Evolutionary conservation across 2,329 filamentous ascomycete genomes (phyloP), one percentile per base, ranked within the genome.

Genomic region (Fusarium goolgardi): DNA sequence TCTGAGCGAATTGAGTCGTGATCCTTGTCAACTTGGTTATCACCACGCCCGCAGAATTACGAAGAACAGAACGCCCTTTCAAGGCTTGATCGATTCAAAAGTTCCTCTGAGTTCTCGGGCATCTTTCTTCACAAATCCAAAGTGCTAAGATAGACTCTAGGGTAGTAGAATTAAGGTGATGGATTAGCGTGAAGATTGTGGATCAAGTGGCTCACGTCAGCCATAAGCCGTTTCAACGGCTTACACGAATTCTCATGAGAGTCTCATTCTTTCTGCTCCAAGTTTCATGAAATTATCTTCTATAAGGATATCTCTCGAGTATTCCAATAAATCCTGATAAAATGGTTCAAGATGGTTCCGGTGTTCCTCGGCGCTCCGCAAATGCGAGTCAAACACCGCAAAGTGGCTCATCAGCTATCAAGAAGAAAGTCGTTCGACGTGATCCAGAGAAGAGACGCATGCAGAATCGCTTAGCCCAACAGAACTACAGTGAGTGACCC

Each of bases 401-500:
- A 29, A 58, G 40, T 34, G 60, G 53, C 32, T 39, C 49, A 25
- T 21, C 50, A 35, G 29, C 29, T 9, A 50, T 37, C 5, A 71
- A 59, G 58, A 71, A 63, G 27, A 64, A 64, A 43, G 56, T 49
- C 10, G 57, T 61, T 9, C 67, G 71, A 18, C 71, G 71, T 15
- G 70, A 74, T 44, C 72, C 71, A 4, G 74, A 70, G 40, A 75
- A 73, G 35, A 60, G 74, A 47, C 67, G 72, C 3, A 31, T 70
- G 50, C 74, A 76, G 51, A 76, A 76, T 29, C 74, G 72, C 18
- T 54, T 68, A 47, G 73, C 74, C 6, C 74, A 94, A 79, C 89
- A 94, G 70, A 78, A 81, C 8, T 79, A 76, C 55, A 79, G 83
- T 83, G 65, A 76, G 81, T 78, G 18, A 27, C 6, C 9, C 5